Conservation (phyloP, 2,329 filamentous ascomycete genomes). For the Dothiorella sarmentorum region DNA sequence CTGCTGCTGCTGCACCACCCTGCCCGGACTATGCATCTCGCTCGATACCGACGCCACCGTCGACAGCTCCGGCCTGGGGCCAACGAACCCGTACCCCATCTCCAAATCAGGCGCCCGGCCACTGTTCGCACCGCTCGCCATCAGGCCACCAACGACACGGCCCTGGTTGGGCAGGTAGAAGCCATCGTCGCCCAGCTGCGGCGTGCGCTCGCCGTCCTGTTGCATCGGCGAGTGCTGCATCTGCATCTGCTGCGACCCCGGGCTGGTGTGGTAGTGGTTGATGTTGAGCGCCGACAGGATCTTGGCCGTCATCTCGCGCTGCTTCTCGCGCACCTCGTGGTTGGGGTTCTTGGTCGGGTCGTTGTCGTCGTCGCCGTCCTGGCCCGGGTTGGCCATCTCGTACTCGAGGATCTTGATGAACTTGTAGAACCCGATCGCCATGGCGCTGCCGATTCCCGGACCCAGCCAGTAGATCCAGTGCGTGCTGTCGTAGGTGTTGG, state of each 20-base stretch:
- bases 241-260: background rate
- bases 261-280: background rate
- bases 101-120: no score
- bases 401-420: constrained; percentile 42
- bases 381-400: constrained; percentile 41
- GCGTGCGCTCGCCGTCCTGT: constrained; percentile 3
- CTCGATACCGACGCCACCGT: constrained; percentile 1
- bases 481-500: constrained; percentile 39
- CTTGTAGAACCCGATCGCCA: constrained; percentile 39
- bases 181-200: background rate
- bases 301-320: constrained; percentile 16
- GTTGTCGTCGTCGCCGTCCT: constrained; percentile 35
- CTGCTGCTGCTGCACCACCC: no score
- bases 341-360: constrained; percentile 19
- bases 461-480: constrained; percentile 51
- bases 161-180: constrained; percentile 8
- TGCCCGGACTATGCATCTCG: constrained; percentile 1
- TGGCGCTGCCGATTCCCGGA: constrained; percentile 37
- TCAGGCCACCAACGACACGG: background rate
- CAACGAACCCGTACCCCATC: background rate
- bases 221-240: background rate
- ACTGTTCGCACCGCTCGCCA: no score
- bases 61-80: constrained; percentile 8
- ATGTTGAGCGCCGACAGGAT: constrained; percentile 11
- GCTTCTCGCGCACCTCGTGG: constrained; percentile 18